Conservation (phyloP, 2,329 filamentous ascomycete genomes). For the Aplosporella prunicola region DNA sequence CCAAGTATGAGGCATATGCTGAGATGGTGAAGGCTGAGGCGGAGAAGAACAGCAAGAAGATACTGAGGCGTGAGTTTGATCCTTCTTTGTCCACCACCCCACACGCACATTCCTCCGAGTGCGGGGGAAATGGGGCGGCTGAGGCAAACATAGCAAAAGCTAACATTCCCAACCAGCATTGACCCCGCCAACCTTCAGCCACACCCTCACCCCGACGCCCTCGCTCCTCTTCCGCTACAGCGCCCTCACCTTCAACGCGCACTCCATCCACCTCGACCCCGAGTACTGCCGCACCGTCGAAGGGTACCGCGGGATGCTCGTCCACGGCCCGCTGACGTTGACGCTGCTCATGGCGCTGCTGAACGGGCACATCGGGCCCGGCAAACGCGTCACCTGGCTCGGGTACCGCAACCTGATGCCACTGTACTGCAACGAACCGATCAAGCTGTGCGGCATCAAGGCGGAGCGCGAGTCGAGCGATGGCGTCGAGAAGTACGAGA, state of each 20-base stretch:
- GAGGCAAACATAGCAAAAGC: conserved; percentile 34
- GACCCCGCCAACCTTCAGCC: conserved; percentile 44
- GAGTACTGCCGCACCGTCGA: conserved; percentile 61
- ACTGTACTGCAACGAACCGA: conserved; percentile 62
- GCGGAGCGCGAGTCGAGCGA: conserved; percentile 21
- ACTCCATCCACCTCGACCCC: conserved; percentile 77
- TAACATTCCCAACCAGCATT: no score
- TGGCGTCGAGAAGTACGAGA: conserved; percentile 23
- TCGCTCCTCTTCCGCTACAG: conserved; percentile 73
- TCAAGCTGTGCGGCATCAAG: conserved; percentile 59
- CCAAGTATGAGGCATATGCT: conserved; percentile 29
- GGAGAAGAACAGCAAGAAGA: conserved; percentile 23
- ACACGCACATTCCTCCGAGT: no score
- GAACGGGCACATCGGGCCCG: conserved; percentile 18
- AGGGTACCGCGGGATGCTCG: conserved; percentile 63
- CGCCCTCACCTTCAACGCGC: conserved; percentile 75
- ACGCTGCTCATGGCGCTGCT: conserved; percentile 66
- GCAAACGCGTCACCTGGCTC: conserved; percentile 44
- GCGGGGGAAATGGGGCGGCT: not conserved
- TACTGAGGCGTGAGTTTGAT: conserved; percentile 25
- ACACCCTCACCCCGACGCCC: conserved; percentile 56
- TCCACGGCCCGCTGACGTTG: conserved; percentile 78
- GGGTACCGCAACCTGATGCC: conserved; percentile 77
- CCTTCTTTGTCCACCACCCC: not conserved
- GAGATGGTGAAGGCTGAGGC: conserved; percentile 21